Evolutionary conservation across 1,284 basidiomycete genomes (phyloP).

Genomic region (Ceratobasidium sp.): DNA sequence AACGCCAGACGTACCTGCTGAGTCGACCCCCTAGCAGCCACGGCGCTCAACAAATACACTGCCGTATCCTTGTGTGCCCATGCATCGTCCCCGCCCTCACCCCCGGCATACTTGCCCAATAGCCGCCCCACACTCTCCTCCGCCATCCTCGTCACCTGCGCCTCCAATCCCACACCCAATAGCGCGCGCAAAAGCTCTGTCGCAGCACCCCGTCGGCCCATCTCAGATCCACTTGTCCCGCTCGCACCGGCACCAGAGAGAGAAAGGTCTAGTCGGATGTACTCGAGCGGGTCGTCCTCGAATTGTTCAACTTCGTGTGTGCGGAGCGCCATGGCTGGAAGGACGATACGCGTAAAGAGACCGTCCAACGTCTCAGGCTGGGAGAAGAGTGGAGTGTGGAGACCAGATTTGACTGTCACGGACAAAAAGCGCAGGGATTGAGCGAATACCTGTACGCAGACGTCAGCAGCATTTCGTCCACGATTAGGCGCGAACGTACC

Average conservation of each 20-base stretch:
- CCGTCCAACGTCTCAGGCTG: conserved; percentile 79
- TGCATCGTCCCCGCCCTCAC: conserved; percentile 68
- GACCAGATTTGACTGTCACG: conserved; percentile 87
- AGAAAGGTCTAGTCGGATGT: conserved; percentile 90
- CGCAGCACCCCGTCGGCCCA: conserved; percentile 91
- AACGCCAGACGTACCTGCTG: conserved; percentile 65
- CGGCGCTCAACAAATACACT: conserved; percentile 91
- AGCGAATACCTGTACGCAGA: conserved; percentile 78
- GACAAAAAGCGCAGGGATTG: conserved; percentile 93
- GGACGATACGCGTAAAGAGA: conserved; percentile 89
- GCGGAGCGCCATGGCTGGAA: conserved; percentile 80
- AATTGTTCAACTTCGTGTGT: conserved; percentile 96
- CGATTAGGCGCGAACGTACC: conserved; percentile 55
- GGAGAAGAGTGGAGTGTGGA: conserved; percentile 78
- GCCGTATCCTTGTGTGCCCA: conserved; percentile 98
- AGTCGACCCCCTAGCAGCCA: conserved; percentile 90
- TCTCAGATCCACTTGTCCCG: conserved; percentile 59
- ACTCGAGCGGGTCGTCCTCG: conserved; percentile 97
- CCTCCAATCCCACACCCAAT: conserved; percentile 69
- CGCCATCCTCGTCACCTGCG: conserved; percentile 86
- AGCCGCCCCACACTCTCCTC: conserved; percentile 86
- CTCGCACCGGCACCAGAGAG: conserved; percentile 59
- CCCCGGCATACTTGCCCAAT: conserved; percentile 57
- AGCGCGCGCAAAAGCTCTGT: conserved; percentile 92
- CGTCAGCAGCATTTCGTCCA: conserved; percentile 55